These are phyloP conservation scores for Suillus lakei DNA, from an alignment of 768 basidiomycete species.

Conservation along the genomic window DNA sequence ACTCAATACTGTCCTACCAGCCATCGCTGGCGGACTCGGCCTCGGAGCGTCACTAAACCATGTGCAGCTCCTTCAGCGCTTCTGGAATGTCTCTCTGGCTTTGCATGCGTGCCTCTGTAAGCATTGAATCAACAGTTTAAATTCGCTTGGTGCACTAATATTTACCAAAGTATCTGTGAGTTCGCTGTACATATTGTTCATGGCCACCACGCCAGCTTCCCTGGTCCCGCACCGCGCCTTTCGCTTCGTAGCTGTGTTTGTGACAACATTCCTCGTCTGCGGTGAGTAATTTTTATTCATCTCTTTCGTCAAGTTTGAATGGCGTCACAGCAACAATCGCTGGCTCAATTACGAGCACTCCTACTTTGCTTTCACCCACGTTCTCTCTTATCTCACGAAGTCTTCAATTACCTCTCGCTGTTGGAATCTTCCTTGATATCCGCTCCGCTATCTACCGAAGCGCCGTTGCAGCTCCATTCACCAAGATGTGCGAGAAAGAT, in stretches of 20 bases:
- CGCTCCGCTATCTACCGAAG: background rate
- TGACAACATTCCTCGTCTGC: constrained; percentile 28
- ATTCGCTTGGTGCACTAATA: background rate
- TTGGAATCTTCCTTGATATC: constrained; percentile 13
- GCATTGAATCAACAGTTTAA: background rate
- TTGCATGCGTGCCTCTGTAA: constrained; percentile 30
- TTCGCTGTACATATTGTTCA: constrained; percentile 27
- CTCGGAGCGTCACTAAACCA: constrained; percentile 18
- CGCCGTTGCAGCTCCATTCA: background rate
- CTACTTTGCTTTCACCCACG: constrained; percentile 27
- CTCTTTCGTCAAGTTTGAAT: background rate
- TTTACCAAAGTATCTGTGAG: constrained; percentile 27
- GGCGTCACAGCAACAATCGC: constrained; percentile 27
- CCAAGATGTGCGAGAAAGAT: constrained; percentile 20
- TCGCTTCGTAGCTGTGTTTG: constrained; percentile 19
- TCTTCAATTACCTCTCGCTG: constrained; percentile 23
- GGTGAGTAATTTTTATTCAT: constrained; percentile 23
- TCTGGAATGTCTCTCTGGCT: constrained; percentile 19
- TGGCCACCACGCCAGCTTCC: constrained; percentile 10
- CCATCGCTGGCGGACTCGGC: constrained; percentile 25
- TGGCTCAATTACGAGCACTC: constrained; percentile 27
- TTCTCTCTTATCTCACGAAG: constrained; percentile 29
- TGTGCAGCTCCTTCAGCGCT: constrained; percentile 18
- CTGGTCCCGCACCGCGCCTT: constrained; percentile 17
- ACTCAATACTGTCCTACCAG: constrained; percentile 29